A percentile compares a stretch with the other conserved stretches of the same genome.
phyloP scores from a whole-genome alignment of 169 alveolate species.

The Neospora caninum region DNA sequence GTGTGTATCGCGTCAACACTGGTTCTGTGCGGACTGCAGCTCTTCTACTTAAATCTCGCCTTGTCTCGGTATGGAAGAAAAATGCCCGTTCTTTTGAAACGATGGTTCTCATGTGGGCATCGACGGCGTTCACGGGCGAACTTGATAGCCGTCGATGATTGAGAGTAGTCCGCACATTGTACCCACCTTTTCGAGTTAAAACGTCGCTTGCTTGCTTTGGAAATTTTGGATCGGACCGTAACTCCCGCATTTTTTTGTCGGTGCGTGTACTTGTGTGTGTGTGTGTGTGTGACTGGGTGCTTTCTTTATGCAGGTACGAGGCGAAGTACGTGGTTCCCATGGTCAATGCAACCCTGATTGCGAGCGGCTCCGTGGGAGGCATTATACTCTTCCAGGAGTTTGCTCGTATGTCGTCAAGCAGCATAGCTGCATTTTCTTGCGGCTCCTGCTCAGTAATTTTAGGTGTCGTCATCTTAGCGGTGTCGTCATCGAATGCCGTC shows the following conservation, averaged over 20 bases:
- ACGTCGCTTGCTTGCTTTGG: too few species aligned
- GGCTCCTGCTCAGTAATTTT: conserved; percentile 14
- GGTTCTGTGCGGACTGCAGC: conserved; percentile 34
- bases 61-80: conserved; percentile 28
- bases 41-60: conserved; percentile 39
- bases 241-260: not conserved
- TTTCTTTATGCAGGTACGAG: conserved; percentile 43
- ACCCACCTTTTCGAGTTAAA: too few species aligned
- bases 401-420: not conserved
- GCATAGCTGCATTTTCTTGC: not conserved
- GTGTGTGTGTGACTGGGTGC: not conserved
- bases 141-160: too few species aligned
- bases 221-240: too few species aligned
- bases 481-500: not conserved
- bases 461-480: conserved; percentile 29
- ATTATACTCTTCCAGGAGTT: conserved; percentile 57
- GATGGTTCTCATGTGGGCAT: not conserved
- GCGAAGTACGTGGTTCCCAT: conserved; percentile 66
- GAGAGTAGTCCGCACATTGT: too few species aligned
- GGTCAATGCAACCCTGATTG: conserved; percentile 58
- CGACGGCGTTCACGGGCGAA: not conserved
- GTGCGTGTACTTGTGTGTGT: not conserved
- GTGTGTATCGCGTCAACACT: not conserved
- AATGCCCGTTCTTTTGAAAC: not conserved
- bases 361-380: conserved; percentile 64